These are phyloP conservation scores for Fusarium sp. DNA, from an alignment of 2,329 filamentous ascomycete species.

Conservation along the genomic window DNA sequence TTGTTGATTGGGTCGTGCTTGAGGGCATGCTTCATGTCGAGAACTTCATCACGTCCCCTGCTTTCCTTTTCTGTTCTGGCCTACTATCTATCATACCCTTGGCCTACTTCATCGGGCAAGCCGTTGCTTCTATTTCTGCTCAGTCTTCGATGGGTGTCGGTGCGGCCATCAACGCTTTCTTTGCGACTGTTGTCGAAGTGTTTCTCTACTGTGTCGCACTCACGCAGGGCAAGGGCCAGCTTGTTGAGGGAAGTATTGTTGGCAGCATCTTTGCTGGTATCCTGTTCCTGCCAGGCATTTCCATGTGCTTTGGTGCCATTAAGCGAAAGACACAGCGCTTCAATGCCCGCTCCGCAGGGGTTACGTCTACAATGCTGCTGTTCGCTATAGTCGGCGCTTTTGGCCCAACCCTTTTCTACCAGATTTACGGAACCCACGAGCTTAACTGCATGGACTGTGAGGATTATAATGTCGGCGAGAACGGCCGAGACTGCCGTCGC, in stretches of 20 bases:
- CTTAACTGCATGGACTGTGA: constrained; percentile 80
- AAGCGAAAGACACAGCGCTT: constrained; percentile 98
- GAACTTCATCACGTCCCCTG: constrained; percentile 79
- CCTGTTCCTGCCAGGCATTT: constrained; percentile 90
- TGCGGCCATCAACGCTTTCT: constrained; percentile 97
- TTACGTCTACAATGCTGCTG: constrained; percentile 96
- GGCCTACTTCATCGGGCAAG: constrained; percentile 98
- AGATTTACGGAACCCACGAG: constrained; percentile 98
- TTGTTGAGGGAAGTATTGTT: constrained; percentile 96
- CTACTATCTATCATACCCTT: constrained; percentile 93
- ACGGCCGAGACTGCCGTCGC: constrained; percentile 80
- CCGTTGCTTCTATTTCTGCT: constrained; percentile 96
- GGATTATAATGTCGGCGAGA: constrained; percentile 53
- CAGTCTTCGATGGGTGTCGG: constrained; percentile 98
- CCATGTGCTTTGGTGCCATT: constrained; percentile 98
- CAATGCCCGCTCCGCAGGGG: constrained; percentile 94
- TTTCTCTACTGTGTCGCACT: constrained; percentile 97
- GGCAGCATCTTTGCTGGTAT: constrained; percentile 98
- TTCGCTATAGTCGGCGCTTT: constrained; percentile 97
- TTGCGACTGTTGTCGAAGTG: constrained; percentile 96
- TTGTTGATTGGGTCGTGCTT: constrained; percentile 89
- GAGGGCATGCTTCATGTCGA: constrained; percentile 73
- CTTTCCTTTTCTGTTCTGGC: constrained; percentile 84
- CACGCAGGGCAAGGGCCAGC: constrained; percentile 86
- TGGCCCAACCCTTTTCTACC: constrained; percentile 95